Evolutionary conservation across 805 yeast species (phyloP).

Genomic region (Myxozyma sirexii): DNA sequence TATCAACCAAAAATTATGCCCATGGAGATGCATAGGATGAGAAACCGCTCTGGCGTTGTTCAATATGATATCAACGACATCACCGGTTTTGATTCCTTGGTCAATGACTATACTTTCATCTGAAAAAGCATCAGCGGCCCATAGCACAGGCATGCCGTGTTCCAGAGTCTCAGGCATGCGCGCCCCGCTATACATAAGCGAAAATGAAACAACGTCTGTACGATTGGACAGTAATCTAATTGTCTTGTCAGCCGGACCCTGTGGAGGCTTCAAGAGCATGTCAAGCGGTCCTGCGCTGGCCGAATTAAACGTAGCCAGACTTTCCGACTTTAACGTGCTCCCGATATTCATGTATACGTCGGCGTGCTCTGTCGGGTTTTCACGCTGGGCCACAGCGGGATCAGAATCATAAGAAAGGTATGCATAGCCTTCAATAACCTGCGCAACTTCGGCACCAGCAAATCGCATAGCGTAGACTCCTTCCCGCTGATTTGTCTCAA

Average conservation of each 20-base stretch:
- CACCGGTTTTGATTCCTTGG: constrained; percentile 6
- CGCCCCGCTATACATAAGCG: constrained; percentile 7
- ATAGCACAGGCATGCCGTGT: constrained; percentile 4
- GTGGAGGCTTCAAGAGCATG: neutral
- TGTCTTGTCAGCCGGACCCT: constrained; percentile 8
- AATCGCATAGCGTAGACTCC: constrained; percentile 27
- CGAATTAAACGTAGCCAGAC: neutral
- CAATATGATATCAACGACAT: constrained; percentile 68
- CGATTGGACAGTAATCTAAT: constrained; percentile 1
- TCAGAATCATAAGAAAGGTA: constrained; percentile 3
- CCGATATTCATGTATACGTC: constrained; percentile 5
- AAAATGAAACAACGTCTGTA: neutral
- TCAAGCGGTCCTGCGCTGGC: constrained; percentile 7
- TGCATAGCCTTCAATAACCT: constrained; percentile 7
- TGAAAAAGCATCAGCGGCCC: neutral
- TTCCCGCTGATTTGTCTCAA: constrained; percentile 68
- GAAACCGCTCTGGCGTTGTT: constrained; percentile 79
- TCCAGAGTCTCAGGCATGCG: constrained; percentile 1
- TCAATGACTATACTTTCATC: neutral
- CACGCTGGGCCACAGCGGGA: neutral
- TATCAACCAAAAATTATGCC: constrained; percentile 67
- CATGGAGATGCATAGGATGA: constrained; percentile 78
- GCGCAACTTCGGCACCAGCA: neutral
- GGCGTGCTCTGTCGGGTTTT: neutral
- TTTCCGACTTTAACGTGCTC: neutral